phyloP scores from a whole-genome alignment of 2,329 filamentous ascomycete species.

The Diaporthe citriasiana region DNA sequence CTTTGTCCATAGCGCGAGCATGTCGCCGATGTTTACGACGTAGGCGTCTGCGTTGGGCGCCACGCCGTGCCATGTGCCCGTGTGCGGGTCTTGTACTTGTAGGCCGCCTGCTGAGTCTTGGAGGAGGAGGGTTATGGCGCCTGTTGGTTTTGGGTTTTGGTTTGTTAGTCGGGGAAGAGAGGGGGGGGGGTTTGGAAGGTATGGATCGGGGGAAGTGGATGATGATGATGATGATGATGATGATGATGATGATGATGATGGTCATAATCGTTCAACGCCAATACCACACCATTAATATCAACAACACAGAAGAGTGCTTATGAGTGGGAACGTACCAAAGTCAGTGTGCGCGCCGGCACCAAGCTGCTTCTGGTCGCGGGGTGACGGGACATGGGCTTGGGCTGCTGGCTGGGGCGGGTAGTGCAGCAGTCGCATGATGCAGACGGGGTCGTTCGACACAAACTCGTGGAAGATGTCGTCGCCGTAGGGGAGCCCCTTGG shows the following conservation, averaged over 20 bases:
- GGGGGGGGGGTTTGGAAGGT: background rate
- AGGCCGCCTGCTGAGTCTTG: constrained; percentile 66
- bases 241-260: background rate
- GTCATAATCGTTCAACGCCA: background rate
- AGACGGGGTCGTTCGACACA: constrained; percentile 57
- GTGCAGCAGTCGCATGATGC: constrained; percentile 62
- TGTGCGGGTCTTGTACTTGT: constrained; percentile 62
- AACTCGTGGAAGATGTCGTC: constrained; percentile 60
- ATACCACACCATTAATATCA: no score
- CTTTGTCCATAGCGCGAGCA: constrained; percentile 65
- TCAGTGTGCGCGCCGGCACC: constrained; percentile 66
- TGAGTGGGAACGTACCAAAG: constrained; percentile 55
- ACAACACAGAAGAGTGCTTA: background rate
- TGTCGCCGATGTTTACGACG: constrained; percentile 66
- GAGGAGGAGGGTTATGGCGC: constrained; percentile 67
- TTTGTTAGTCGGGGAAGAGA: background rate
- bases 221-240: background rate
- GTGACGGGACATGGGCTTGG: background rate
- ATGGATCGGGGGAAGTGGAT: background rate
- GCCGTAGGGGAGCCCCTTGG: constrained; percentile 57
- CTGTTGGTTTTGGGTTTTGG: constrained; percentile 6
- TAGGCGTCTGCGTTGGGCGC: constrained; percentile 60
- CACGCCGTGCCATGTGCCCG: constrained; percentile 60
- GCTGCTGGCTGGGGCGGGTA: constrained; percentile 63
- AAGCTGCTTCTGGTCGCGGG: constrained; percentile 50